A percentile compares a stretch with the other conserved stretches of the same genome.
Evolutionary conservation across 2,329 filamentous ascomycete species (phyloP).

Genomic region (Arthrobotrys pseudoclavata): DNA sequence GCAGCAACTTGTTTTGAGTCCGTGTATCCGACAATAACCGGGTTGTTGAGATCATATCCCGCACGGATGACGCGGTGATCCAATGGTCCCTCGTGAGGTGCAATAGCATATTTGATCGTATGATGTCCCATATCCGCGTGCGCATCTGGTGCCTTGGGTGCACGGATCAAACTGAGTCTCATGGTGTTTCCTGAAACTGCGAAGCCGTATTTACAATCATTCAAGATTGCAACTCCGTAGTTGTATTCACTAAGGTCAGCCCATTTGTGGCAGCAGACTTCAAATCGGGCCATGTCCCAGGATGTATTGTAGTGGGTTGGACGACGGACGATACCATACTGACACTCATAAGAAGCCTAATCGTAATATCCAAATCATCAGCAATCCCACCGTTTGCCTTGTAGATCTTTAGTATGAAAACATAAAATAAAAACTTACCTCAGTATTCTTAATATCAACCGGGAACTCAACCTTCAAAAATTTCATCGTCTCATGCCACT

Average conservation of each 20-base stretch:
- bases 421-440: conserved; percentile 75
- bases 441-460: conserved; percentile 88
- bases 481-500: conserved; percentile 97
- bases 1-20: conserved; percentile 2
- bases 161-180: conserved; percentile 86
- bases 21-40: conserved; percentile 72
- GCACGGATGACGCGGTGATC: conserved; percentile 81
- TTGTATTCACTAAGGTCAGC: conserved; percentile 89
- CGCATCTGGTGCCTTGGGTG: conserved; percentile 91
- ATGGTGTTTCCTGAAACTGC: conserved; percentile 89
- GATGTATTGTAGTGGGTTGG: conserved; percentile 98
- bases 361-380: background rate
- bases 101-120: conserved; percentile 87
- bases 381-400: background rate
- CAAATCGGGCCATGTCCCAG: conserved; percentile 98
- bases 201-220: conserved; percentile 96
- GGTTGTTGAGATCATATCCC: conserved; percentile 91
- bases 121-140: conserved; percentile 95
- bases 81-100: conserved; percentile 83
- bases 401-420: too few species aligned
- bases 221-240: conserved; percentile 92
- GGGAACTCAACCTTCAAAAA: conserved; percentile 99
- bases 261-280: conserved; percentile 95
- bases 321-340: conserved; percentile 87
- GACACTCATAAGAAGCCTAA: conserved; percentile 80